These are phyloP conservation scores for Candida taoyuanica DNA, from an alignment of 805 yeast genomes.

Conservation along the genomic window DNA sequence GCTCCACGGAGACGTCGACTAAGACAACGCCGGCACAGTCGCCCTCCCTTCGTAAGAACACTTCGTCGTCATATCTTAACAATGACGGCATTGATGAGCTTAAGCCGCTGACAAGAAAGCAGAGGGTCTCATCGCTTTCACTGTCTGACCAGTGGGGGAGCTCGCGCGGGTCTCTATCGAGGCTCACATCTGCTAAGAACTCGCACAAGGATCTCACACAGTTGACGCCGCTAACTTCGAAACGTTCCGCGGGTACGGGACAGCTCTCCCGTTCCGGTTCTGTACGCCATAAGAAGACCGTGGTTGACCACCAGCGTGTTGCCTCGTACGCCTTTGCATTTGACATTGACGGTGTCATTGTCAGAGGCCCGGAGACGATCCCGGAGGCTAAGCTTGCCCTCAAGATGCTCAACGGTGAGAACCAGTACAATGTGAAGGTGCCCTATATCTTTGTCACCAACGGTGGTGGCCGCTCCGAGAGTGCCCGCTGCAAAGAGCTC, in stretches of 20 bases:
- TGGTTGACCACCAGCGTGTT: constrained; percentile 65
- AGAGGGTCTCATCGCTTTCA: constrained; percentile 62
- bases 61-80: constrained; percentile 61
- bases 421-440: constrained; percentile 69
- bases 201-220: constrained; percentile 27
- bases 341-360: constrained; percentile 89
- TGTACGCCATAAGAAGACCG: constrained; percentile 39
- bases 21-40: constrained; percentile 17
- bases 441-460: constrained; percentile 86
- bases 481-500: constrained; percentile 67
- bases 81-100: constrained; percentile 70
- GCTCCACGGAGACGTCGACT: constrained; percentile 15
- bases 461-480: constrained; percentile 88
- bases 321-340: constrained; percentile 88
- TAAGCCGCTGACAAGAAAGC: constrained; percentile 56
- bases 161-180: constrained; percentile 30
- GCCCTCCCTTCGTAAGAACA: constrained; percentile 24
- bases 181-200: constrained; percentile 24
- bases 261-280: constrained; percentile 24
- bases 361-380: constrained; percentile 78
- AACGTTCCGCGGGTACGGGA: not conserved
- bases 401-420: constrained; percentile 68
- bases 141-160: constrained; percentile 73
- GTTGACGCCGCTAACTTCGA: constrained; percentile 22
- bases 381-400: constrained; percentile 77